Conservation (phyloP, 1,139 yeast genomes). For the Lodderomyces metapsilosis region DNA sequence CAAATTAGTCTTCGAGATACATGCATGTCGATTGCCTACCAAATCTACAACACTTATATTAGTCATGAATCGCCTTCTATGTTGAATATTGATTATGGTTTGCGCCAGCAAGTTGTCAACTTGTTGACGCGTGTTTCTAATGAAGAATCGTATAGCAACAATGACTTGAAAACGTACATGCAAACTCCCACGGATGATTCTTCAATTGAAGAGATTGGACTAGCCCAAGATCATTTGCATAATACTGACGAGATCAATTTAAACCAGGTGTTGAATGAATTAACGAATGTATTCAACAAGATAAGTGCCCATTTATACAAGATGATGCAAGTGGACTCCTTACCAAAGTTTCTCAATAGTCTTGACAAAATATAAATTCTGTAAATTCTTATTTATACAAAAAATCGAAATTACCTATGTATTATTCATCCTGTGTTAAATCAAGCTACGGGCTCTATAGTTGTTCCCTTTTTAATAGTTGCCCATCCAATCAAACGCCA, state of each 20-base stretch:
- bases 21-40: slow-evolving; percentile 55
- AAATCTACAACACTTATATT: slow-evolving; percentile 65
- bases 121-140: slow-evolving; percentile 30
- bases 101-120: slow-evolving; percentile 49
- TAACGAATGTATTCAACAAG: slow-evolving; percentile 7
- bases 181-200: slow-evolving; percentile 11
- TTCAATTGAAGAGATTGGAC: background rate
- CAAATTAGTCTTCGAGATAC: slow-evolving; percentile 32
- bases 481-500: slow-evolving; percentile 99
- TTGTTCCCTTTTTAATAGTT: slow-evolving; percentile 92
- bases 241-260: background rate
- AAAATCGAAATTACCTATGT: background rate
- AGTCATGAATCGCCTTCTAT: slow-evolving; percentile 70
- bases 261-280: background rate
- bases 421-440: background rate
- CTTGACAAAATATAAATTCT: slow-evolving; percentile 8
- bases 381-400: background rate
- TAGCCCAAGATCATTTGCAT: background rate
- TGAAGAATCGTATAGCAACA: background rate
- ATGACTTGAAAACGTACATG: slow-evolving; percentile 7
- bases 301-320: slow-evolving; percentile 41
- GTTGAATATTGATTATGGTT: slow-evolving; percentile 63
- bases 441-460: slow-evolving; percentile 63
- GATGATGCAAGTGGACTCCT: slow-evolving; percentile 72
- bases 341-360: slow-evolving; percentile 61